These are phyloP conservation scores for Coelastrella sp. DNA, from an alignment of 139 green algal species.

Conservation along the genomic window DNA sequence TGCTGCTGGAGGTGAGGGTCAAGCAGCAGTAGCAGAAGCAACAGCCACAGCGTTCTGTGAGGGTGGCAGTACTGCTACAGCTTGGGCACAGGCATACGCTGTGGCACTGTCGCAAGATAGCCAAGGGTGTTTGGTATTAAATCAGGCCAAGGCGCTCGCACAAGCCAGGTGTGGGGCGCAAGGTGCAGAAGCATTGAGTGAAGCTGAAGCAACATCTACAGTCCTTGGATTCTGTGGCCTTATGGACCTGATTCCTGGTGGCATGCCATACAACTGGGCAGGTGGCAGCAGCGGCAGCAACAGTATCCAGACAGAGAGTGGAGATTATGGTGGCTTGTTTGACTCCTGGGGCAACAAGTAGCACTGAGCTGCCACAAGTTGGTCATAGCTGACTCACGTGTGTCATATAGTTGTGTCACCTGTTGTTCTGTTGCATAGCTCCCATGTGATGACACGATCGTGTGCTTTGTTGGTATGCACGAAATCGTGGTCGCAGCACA, in stretches of 20 bases:
- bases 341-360: background rate
- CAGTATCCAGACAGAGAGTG: background rate
- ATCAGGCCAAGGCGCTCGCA: slow-evolving; percentile 39
- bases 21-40: slow-evolving; percentile 48
- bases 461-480: no score
- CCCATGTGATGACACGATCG: no score
- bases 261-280: background rate
- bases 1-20: slow-evolving; percentile 26
- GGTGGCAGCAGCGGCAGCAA: slow-evolving; percentile 38
- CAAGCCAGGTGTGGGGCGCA: slow-evolving; percentile 25
- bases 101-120: slow-evolving; percentile 29
- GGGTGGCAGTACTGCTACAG: slow-evolving; percentile 1
- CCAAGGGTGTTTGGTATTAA: slow-evolving; percentile 41
- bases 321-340: background rate
- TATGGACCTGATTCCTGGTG: background rate
- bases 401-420: no score
- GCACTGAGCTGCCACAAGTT: no score
- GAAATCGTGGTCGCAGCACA: no score
- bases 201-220: slow-evolving; percentile 31
- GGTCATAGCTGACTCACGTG: no score
- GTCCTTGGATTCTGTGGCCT: slow-evolving; percentile 51
- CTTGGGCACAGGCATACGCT: slow-evolving; percentile 40
- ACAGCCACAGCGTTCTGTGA: slow-evolving; percentile 45
- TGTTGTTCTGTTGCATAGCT: no score
- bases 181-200: background rate